Base-by-base conservation (phyloP, 352 stramenopile species). In the Pythium monospermum region DNA sequence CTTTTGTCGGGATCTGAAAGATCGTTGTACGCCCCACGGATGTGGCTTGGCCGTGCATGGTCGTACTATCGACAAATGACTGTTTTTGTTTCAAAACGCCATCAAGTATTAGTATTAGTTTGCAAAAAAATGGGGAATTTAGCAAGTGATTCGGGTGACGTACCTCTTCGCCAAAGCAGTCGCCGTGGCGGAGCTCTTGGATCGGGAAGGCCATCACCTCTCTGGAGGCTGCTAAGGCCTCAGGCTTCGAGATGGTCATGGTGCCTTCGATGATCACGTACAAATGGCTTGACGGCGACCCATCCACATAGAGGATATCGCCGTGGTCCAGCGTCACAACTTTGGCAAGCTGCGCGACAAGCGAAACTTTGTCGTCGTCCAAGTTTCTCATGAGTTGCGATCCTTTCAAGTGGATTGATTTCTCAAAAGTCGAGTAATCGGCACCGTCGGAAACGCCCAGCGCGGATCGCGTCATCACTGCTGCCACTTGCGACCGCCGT, bases 111-210 rank as follows among this genome's bases (percentile, higher is more conserved):
- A n/a, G n/a, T n/a, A n/a, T n/a, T n/a, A n/a, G n/a, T n/a, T n/a
- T n/a, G 16, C 7, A 35, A 27, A 19, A 6, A 33, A 16, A 12
- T 25, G 62, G 42, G 21, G 3, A 19, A 2, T 28, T 19, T 28
- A 18, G 3, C 26, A 57, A 48, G 41, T 26, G 31, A 35, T 22
- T 19, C 2, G 23, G 10, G 11, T 23, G 22, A 16, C 53, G 13
- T 64, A 81, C 83, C 74, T 91, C 78, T 76, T 91, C 81, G n/a
- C 83, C 83, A 54, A 94, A 91, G 43, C 78, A 91, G 18, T 87
- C 77, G 0, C 79, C 79, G 23, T 72, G 63, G n/a, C 69, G 76
- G 12, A 89, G 67, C 31, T 91, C 80, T 15, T 73, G 54, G 16
- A 57, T 62, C 7, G 55, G 50, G 39, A 52, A 31, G 41, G 49